A percentile compares a stretch with the other conserved stretches of the same genome.
phyloP scores from a whole-genome alignment of 345 rosid genomes.

The Aegle marmelos region DNA sequence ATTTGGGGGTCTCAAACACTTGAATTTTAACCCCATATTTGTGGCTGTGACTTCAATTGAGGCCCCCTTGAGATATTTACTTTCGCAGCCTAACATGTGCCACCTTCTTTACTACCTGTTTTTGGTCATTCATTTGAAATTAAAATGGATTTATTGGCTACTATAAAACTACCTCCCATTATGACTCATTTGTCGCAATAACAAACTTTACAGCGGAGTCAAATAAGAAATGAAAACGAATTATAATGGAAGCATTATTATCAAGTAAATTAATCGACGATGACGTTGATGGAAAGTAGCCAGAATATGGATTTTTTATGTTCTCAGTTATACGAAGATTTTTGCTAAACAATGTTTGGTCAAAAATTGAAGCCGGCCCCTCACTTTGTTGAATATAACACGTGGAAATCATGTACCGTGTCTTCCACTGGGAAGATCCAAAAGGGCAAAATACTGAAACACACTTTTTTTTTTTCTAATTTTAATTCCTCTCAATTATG shows the following conservation, averaged over 20 bases:
- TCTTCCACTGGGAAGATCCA: slow-evolving; percentile 14
- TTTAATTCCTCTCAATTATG: not conserved
- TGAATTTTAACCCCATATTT: not conserved
- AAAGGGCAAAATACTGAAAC: not conserved
- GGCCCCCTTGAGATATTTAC: not conserved
- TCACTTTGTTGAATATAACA: not conserved
- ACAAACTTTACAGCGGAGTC: not conserved
- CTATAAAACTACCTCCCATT: not conserved
- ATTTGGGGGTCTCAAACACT: not conserved
- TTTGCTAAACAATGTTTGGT: not conserved
- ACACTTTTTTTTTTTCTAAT: not conserved
- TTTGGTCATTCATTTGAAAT: not conserved
- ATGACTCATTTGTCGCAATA: not conserved
- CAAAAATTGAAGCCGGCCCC: slow-evolving; percentile 11
- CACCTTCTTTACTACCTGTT: not conserved
- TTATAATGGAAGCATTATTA: not conserved
- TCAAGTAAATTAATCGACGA: not conserved
- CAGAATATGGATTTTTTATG: not conserved
- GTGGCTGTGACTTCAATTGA: not conserved
- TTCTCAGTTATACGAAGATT: not conserved
- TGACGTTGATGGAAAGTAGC: not conserved
- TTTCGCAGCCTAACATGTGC: slow-evolving; percentile 6
- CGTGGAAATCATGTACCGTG: not conserved
- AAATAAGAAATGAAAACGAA: not conserved
- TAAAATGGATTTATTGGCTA: not conserved